Conservation (phyloP, 441 rosid genomes). For the Viola pubescens region DNA sequence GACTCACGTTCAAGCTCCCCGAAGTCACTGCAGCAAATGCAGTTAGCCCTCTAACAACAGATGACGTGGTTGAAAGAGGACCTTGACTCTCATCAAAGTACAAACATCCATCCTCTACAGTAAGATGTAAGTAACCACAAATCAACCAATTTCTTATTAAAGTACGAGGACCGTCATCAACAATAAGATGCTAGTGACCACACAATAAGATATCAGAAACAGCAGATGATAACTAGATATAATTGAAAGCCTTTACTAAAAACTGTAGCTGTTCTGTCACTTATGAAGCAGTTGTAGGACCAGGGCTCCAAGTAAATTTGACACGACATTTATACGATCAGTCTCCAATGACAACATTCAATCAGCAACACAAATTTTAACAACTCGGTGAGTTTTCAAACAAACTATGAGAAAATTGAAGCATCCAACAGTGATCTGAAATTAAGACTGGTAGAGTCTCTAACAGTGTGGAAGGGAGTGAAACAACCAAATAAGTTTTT, state of each 20-base stretch:
- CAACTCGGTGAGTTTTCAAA: neutral
- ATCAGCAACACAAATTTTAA: no score
- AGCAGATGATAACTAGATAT: neutral
- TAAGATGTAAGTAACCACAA: conserved; percentile 7
- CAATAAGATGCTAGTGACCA: conserved; percentile 8
- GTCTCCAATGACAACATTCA: no score
- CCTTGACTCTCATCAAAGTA: conserved; percentile 78
- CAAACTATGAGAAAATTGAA: neutral
- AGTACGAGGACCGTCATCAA: neutral
- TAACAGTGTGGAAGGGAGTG: neutral
- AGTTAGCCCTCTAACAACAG: conserved; percentile 74
- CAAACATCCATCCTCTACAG: conserved; percentile 65
- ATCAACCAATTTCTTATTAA: no score
- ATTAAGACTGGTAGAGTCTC: no score
- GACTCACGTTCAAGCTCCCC: conserved; percentile 54
- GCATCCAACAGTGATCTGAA: neutral
- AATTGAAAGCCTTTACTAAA: neutral
- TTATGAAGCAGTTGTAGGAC: neutral
- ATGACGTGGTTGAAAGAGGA: conserved; percentile 69
- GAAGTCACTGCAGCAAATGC: conserved; percentile 55
- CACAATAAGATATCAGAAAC: neutral
- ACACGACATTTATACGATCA: no score
- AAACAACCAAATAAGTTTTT: neutral
- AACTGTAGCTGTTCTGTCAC: neutral
- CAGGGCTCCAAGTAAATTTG: neutral